phyloP scores from a whole-genome alignment of 306 rosid genomes.

The Vigna nakashimae region DNA sequence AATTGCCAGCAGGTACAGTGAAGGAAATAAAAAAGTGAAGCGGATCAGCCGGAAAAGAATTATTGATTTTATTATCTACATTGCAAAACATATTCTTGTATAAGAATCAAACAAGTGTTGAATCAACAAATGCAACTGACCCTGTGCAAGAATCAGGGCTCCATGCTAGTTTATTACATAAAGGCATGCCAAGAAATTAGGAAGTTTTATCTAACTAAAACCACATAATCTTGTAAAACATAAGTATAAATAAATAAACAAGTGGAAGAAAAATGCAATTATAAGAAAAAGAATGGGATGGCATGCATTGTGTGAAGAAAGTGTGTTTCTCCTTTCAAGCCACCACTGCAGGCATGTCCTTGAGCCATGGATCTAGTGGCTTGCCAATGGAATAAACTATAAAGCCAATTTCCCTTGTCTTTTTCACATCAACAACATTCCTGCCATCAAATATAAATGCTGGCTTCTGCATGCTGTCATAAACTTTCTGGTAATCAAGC shows the following conservation, averaged over 20 bases:
- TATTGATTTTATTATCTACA: background rate
- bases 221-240: slow-evolving; percentile 35
- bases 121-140: background rate
- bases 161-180: slow-evolving; percentile 47
- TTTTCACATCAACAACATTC: slow-evolving; percentile 61
- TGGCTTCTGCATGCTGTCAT: slow-evolving; percentile 81
- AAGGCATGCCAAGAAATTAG: slow-evolving; percentile 36
- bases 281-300: slow-evolving; percentile 16
- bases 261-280: slow-evolving; percentile 30
- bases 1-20: no score
- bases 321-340: slow-evolving; percentile 50
- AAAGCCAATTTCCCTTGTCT: slow-evolving; percentile 77
- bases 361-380: slow-evolving; percentile 85
- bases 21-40: no score
- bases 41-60: no score
- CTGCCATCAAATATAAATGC: slow-evolving; percentile 81
- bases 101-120: background rate
- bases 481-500: slow-evolving; percentile 68
- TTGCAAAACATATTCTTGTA: background rate
- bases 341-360: slow-evolving; percentile 84
- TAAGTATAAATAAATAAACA: slow-evolving; percentile 12
- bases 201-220: background rate
- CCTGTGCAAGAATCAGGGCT: background rate
- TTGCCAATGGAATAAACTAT: slow-evolving; percentile 80
- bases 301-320: slow-evolving; percentile 10